Percentiles rank a stretch among this genome's conserved stretches.
These are phyloP conservation scores for Fusarium sp. DNA, from an alignment of 2,329 filamentous ascomycete species.

Conservation along the genomic window DNA sequence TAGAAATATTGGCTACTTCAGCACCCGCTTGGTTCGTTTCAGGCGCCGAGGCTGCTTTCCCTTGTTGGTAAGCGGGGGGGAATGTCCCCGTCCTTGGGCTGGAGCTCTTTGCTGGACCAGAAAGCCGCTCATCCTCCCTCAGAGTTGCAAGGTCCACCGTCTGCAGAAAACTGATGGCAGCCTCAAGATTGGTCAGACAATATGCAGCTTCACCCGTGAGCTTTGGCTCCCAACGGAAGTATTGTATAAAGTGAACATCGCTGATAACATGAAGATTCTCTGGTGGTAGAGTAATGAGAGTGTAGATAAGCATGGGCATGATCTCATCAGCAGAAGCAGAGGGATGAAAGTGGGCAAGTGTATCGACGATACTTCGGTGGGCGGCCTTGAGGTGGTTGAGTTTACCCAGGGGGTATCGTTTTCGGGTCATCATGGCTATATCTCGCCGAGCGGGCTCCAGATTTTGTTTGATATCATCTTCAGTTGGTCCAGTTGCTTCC, in stretches of 20 bases:
- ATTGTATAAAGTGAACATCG: slow-evolving; percentile 93
- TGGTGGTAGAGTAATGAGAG: slow-evolving; percentile 87
- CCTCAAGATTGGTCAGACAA: slow-evolving; percentile 94
- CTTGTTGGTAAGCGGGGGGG: slow-evolving; percentile 64
- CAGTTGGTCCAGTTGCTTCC: slow-evolving; percentile 66
- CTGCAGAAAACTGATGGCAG: slow-evolving; percentile 91
- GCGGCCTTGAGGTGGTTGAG: slow-evolving; percentile 86
- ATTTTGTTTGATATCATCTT: slow-evolving; percentile 75
- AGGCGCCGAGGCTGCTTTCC: slow-evolving; percentile 49
- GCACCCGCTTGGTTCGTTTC: slow-evolving; percentile 48
- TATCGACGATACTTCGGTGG: slow-evolving; percentile 95
- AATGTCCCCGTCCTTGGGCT: slow-evolving; percentile 63
- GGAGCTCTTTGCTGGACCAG: slow-evolving; percentile 69
- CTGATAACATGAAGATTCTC: slow-evolving; percentile 90
- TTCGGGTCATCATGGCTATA: slow-evolving; percentile 83
- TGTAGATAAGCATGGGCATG: slow-evolving; percentile 95
- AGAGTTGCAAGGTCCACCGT: slow-evolving; percentile 93
- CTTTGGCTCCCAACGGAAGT: slow-evolving; percentile 85
- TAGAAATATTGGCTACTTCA: slow-evolving; percentile 48
- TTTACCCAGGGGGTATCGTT: slow-evolving; percentile 89
- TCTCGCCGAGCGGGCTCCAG: slow-evolving; percentile 75
- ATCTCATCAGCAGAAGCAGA: slow-evolving; percentile 97
- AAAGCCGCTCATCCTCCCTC: slow-evolving; percentile 78
- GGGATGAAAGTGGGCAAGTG: slow-evolving; percentile 71
- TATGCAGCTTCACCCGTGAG: slow-evolving; percentile 95